Evolutionary conservation across 768 basidiomycete species (phyloP), one percentile per base, ranked within the genome.

Genomic region (Gloeophyllum trabeum): DNA sequence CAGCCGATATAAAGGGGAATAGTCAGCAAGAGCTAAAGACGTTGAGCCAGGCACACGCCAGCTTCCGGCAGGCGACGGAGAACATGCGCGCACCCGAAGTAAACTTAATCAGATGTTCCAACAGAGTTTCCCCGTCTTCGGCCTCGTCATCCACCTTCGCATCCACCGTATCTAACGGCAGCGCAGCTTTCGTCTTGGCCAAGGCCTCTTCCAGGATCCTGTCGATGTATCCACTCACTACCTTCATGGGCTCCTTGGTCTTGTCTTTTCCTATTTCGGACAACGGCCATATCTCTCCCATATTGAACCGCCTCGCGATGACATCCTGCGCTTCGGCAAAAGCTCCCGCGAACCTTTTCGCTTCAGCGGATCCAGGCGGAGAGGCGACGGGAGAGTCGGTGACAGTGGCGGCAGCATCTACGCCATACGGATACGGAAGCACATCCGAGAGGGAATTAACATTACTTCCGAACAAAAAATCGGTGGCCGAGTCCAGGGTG

Each of bases 31-130:
- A 32, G 28, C 28, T 32, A 10, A 10, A n/a, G n/a, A 10, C 28
- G 10, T 16, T 16, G 28, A 32, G 10, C 10, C 28, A 32, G 16
- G 10, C 28, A 10, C 28, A 32, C 59, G 40, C 23, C 75, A 75
- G 72, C 50, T 76, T 62, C 1, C 74, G 78, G 26, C 64, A 65
- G 25, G 67, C 64, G n/a, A 75, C 65, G 46, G 71, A 41, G 73
- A 71, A 48, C 76, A 52, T 19, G 76, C 21, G 41, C 48, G 18
- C 18, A 52, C 54, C 51, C 6, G 43, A 35, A 6, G 54, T 54
- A 12, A 39, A 28, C 12, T 48, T 43, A 13, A 56, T 45, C 14
- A 54, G 40, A 41, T 51, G 48, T 25, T 48, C 48, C 16, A 55
- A 37, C 7, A 57, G 34, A 44, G 60, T 53, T 38, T 54, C 63